Conservation (phyloP, 768 basidiomycete species). For the Sistotremastrum niveocremeum region DNA sequence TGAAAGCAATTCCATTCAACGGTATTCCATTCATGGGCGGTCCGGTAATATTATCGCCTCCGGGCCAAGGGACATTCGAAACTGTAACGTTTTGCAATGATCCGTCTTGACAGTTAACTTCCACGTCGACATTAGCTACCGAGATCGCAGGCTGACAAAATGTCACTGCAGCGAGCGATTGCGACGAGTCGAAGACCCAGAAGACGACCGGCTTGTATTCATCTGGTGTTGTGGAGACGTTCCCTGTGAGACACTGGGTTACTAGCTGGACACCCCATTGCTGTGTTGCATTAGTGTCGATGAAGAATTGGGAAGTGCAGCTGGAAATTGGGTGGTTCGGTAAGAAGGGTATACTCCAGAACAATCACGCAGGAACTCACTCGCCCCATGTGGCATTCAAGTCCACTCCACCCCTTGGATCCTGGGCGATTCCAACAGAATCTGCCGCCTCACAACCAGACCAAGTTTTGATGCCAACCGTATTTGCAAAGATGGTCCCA, state of each 20-base stretch:
- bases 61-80: conserved; percentile 26
- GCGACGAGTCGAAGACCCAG: conserved; percentile 38
- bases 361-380: not conserved
- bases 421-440: conserved; percentile 15
- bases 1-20: conserved; percentile 43
- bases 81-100: conserved; percentile 30
- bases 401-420: not conserved
- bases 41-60: conserved; percentile 31
- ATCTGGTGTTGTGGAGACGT: conserved; percentile 13
- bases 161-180: conserved; percentile 26
- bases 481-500: conserved; percentile 35
- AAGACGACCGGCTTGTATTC: conserved; percentile 38
- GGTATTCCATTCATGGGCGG: conserved; percentile 29
- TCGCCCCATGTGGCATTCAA: not conserved
- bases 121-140: conserved; percentile 31
- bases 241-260: conserved; percentile 6
- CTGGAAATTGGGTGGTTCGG: not conserved
- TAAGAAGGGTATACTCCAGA: not conserved
- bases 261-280: conserved; percentile 3
- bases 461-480: conserved; percentile 32
- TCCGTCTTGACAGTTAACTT: conserved; percentile 28
- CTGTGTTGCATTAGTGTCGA: not conserved
- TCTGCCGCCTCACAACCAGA: conserved; percentile 28
- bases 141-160: conserved; percentile 33
- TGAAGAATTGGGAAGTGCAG: not conserved